phyloP scores from a whole-genome alignment of 768 basidiomycete genomes.

The Butyriboletus loyo region DNA sequence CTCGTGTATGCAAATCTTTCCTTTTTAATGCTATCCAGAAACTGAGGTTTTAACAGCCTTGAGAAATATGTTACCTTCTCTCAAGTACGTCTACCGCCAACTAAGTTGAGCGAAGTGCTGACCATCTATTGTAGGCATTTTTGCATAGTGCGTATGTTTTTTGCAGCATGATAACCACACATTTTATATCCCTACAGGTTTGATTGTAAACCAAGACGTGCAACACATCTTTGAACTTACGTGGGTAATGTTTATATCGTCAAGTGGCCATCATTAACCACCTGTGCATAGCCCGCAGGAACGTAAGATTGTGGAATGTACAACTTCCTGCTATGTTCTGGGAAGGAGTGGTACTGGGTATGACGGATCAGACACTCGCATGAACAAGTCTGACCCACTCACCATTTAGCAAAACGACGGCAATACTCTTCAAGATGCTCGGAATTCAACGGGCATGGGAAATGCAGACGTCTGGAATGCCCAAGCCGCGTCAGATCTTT shows the following conservation, averaged over 20 bases:
- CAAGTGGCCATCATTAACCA: constrained; percentile 13
- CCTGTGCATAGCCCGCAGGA: constrained; percentile 40
- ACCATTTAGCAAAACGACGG: constrained; percentile 61
- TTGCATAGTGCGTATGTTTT: constrained; percentile 16
- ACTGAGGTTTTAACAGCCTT: constrained; percentile 41
- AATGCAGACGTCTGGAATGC: constrained; percentile 26
- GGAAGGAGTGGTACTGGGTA: constrained; percentile 77
- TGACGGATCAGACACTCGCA: background rate
- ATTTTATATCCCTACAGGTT: constrained; percentile 9
- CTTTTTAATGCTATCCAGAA: constrained; percentile 8
- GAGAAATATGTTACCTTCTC: constrained; percentile 32
- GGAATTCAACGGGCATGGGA: constrained; percentile 59
- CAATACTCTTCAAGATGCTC: constrained; percentile 75
- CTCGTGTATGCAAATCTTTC: constrained; percentile 43
- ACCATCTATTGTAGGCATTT: constrained; percentile 16
- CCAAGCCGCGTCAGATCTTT: constrained; percentile 65
- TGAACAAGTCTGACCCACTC: background rate
- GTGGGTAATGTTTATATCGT: constrained; percentile 9
- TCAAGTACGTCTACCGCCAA: constrained; percentile 13
- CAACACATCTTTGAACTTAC: constrained; percentile 28
- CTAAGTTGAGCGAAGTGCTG: constrained; percentile 38
- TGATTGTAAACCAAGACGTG: constrained; percentile 23
- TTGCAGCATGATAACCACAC: background rate
- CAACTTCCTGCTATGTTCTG: constrained; percentile 59
- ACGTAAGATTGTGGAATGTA: constrained; percentile 56